Conservation (phyloP, 495 filamentous ascomycete genomes). For the Coniosporium apollinis region DNA sequence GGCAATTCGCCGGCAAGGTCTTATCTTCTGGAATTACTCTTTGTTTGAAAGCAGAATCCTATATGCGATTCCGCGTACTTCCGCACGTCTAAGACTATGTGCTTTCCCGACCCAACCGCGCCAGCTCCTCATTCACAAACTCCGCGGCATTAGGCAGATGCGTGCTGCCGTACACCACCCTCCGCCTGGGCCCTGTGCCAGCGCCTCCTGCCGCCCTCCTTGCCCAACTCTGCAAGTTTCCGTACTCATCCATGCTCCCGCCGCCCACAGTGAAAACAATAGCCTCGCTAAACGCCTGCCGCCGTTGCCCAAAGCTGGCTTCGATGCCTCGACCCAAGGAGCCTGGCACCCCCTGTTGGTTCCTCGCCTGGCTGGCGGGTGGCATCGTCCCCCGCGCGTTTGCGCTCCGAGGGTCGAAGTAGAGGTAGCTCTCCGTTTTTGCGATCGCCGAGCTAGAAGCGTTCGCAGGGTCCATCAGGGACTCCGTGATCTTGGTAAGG, state of each 20-base stretch:
- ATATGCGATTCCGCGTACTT: no score
- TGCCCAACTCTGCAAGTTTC: conserved; percentile 94
- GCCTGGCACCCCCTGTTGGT: conserved; percentile 26
- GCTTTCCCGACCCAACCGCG: conserved; percentile 56
- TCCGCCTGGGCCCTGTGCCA: conserved; percentile 31
- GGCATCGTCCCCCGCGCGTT: conserved; percentile 90
- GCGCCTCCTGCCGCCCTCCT: conserved; percentile 45
- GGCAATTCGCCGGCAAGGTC: no score
- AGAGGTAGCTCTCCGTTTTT: conserved; percentile 96
- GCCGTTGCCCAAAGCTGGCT: conserved; percentile 81
- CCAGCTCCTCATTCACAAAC: conserved; percentile 69
- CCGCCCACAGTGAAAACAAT: conserved; percentile 95
- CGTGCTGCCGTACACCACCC: conserved; percentile 90
- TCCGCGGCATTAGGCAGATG: conserved; percentile 81
- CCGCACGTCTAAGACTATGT: conserved; percentile 4
- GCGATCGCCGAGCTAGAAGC: conserved; percentile 84
- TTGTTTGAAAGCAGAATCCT: no score
- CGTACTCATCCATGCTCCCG: conserved; percentile 98
- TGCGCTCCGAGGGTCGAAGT: conserved; percentile 88
- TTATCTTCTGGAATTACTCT: no score
- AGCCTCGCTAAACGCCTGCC: conserved; percentile 89
- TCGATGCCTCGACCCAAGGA: conserved; percentile 40
- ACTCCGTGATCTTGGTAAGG: conserved; percentile 93
- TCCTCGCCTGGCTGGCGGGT: conserved; percentile 35
- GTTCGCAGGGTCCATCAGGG: conserved; percentile 87